A percentile compares a stretch with the other conserved stretches of the same genome.
Conservation (phyloP, 1,284 basidiomycete species). For the Pseudomicrostroma phylloplanum region DNA sequence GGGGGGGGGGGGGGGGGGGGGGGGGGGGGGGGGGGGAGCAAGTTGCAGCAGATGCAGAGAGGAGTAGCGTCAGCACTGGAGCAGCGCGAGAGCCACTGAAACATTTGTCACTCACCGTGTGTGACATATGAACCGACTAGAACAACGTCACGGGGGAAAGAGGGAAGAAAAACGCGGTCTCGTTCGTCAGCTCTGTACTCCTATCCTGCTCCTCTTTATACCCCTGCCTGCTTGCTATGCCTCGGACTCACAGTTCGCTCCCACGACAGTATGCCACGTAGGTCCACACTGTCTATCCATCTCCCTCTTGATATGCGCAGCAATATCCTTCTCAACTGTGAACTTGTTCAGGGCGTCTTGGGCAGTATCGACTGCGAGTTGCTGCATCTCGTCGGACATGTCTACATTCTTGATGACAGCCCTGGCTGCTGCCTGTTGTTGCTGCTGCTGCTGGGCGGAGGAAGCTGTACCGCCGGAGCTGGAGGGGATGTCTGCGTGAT, state of each 20-base stretch:
- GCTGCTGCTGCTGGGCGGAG: neutral
- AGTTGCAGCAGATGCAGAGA: neutral
- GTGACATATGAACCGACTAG: constrained; percentile 80
- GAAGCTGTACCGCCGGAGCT: neutral
- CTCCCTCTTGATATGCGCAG: constrained; percentile 94
- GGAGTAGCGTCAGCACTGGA: neutral
- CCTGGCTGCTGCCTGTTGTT: constrained; percentile 46
- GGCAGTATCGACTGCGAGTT: constrained; percentile 80
- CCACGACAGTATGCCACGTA: constrained; percentile 97
- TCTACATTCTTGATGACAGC: constrained; percentile 95
- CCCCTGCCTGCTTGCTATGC: neutral
- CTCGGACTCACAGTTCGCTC: constrained; percentile 62
- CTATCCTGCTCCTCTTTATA: too few relatives aligned
- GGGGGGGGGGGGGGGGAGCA: neutral
- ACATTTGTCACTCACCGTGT: constrained; percentile 65
- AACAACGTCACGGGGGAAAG: neutral
- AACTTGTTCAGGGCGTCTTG: constrained; percentile 78
- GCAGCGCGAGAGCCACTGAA: neutral
- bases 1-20: neutral
- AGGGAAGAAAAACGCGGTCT: too few relatives aligned
- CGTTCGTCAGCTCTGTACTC: constrained; percentile 53
- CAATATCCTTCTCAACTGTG: constrained; percentile 91
- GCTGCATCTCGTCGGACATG: constrained; percentile 94
- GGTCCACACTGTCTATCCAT: constrained; percentile 84
- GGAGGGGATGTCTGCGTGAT: neutral